phyloP scores from a whole-genome alignment of 2,329 filamentous ascomycete genomes.

The Aquanectria penicillioides region DNA sequence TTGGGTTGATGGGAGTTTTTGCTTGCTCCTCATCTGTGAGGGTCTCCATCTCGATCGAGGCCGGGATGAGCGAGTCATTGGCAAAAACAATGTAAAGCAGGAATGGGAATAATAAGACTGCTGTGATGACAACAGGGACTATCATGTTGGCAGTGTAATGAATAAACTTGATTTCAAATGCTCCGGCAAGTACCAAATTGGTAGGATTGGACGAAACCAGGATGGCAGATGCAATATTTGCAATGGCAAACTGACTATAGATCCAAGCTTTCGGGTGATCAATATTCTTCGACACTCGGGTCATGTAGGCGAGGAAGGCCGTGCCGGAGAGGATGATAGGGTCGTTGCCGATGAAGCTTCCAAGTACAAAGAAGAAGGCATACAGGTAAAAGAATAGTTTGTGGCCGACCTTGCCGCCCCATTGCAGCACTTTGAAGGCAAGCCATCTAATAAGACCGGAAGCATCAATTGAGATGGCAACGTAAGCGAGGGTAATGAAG shows the following conservation, averaged over 20 bases:
- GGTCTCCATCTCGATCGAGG: conserved; percentile 74
- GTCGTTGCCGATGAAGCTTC: conserved; percentile 78
- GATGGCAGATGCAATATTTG: conserved; percentile 79
- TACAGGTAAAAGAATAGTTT: conserved; percentile 79
- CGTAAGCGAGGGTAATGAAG: conserved; percentile 79
- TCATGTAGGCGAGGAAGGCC: conserved; percentile 81
- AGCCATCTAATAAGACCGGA: conserved; percentile 77
- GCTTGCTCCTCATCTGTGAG: conserved; percentile 66
- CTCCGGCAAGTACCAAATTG: conserved; percentile 78
- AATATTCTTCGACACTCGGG: conserved; percentile 78
- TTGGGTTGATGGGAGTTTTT: conserved; percentile 74
- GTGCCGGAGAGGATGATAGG: conserved; percentile 80
- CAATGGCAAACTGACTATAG: conserved; percentile 75
- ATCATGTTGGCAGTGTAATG: conserved; percentile 82
- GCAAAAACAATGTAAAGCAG: conserved; percentile 76
- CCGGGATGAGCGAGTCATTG: conserved; percentile 70
- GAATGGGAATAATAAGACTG: conserved; percentile 74
- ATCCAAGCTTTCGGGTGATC: conserved; percentile 78
- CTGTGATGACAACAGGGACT: conserved; percentile 75
- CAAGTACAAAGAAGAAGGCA: conserved; percentile 74
- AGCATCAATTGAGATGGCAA: conserved; percentile 81
- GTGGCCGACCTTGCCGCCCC: conserved; percentile 74
- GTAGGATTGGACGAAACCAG: conserved; percentile 83
- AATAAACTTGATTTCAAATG: conserved; percentile 77
- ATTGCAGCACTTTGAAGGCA: conserved; percentile 75